Evolutionary conservation across 2,329 filamentous ascomycete species (phyloP), one percentile per base, ranked within the genome.

Genomic region (Harringtonia lauricola): DNA sequence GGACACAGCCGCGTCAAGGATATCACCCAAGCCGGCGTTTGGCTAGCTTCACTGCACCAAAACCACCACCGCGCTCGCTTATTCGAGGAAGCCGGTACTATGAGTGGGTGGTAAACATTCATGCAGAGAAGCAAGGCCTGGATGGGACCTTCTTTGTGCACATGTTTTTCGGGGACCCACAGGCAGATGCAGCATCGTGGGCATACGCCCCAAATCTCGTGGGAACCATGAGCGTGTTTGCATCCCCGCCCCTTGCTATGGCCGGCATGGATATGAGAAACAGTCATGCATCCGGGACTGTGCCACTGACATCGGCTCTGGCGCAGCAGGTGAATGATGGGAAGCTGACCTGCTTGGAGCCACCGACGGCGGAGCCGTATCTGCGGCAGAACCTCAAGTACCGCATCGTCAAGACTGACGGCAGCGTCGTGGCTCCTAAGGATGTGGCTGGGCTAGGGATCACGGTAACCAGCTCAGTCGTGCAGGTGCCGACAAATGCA

Each of bases 71-170:
- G 1, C 38, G 28, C n/a, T 47, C 39, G 10, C 41, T 70, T 8
- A 58, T 71, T 30, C 55, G 57, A 3, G 52, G 66, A 13, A 59
- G 60, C 36, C 55, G 56, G 10, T 77, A 79, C 53, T 67, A 65
- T 7, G 72, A 89, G 52, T 90, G 84, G 75, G 68, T 79, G 21
- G 77, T 76, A 51, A 85, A 83, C 53, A 70, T 89, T 36, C 64
- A 67, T 15, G 74, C 80, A 19, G 65, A 70, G 43, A 81, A 78
- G 48, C 71, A 75, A 45, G 75, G 76, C 3, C 59, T 83, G 9
- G 65, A 71, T 12, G 73, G 71, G 1, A 76, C 80, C 0, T 86
- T 81, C 54, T 69, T 67, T 0, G 65, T 90, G 18, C 75, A 81
- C 55, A 64, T 89, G 46, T 89, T 88, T 60, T 56, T 87, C 2